Evolutionary conservation across 805 yeast species (phyloP).

Genomic region (Zygoascus tannicola): DNA sequence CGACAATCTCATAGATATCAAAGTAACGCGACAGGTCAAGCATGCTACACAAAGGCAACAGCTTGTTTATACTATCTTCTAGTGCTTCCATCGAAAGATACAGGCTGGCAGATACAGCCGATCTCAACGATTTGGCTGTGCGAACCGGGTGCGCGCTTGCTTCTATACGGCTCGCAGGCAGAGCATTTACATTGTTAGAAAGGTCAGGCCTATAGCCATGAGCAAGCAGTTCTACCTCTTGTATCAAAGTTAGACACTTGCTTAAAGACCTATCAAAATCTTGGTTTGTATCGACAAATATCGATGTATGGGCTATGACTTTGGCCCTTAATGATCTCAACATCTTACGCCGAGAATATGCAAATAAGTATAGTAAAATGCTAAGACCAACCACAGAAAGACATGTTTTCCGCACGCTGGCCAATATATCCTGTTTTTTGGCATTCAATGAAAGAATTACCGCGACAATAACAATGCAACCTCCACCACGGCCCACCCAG

Average conservation of each 20-base stretch:
- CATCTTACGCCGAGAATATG: conserved; percentile 26
- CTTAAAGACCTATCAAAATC: conserved; percentile 23
- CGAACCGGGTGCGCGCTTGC: conserved; percentile 5
- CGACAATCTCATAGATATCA: conserved; percentile 34
- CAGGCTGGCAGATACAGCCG: conserved; percentile 22
- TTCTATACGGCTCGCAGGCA: conserved; percentile 9
- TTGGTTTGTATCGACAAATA: conserved; percentile 19
- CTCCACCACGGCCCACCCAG: conserved; percentile 29
- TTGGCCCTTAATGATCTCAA: conserved; percentile 25
- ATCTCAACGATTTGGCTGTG: conserved; percentile 27
- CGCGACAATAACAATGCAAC: conserved; percentile 27
- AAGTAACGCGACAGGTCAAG: conserved; percentile 35
- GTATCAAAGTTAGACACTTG: conserved; percentile 21
- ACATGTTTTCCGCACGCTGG: background rate
- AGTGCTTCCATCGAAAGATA: conserved; percentile 28
- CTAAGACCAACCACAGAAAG: conserved; percentile 21
- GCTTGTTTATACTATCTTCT: conserved; percentile 21
- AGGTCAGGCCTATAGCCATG: conserved; percentile 19
- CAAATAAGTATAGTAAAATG: conserved; percentile 23
- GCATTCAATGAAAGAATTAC: conserved; percentile 26
- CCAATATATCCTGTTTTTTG: background rate
- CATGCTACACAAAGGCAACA: conserved; percentile 26
- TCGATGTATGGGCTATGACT: conserved; percentile 20
- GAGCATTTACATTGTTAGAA: background rate
- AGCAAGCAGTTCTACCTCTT: conserved; percentile 25